A percentile compares a stretch with the other conserved stretches of the same genome.
These are phyloP conservation scores for Paracoccidioides brasiliensis DNA, from an alignment of 2,329 filamentous ascomycete species.

Conservation along the genomic window DNA sequence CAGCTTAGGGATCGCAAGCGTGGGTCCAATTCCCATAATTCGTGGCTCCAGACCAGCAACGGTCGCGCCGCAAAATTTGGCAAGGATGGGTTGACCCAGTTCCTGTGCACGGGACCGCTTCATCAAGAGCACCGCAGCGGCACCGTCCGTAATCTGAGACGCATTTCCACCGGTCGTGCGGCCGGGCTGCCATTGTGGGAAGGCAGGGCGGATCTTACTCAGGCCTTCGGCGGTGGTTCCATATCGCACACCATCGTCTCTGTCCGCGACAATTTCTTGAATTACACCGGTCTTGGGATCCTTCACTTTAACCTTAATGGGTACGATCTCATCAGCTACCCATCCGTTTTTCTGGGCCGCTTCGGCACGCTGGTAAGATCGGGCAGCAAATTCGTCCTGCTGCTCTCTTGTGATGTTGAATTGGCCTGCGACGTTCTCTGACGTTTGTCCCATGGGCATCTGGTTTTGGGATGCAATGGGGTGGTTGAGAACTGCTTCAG, in stretches of 20 bases:
- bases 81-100: slow-evolving; percentile 71
- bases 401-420: slow-evolving; percentile 52
- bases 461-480: slow-evolving; percentile 77
- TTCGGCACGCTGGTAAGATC: slow-evolving; percentile 72
- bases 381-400: slow-evolving; percentile 76
- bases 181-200: slow-evolving; percentile 61
- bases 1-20: slow-evolving; percentile 81
- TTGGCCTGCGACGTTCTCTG: slow-evolving; percentile 82
- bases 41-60: slow-evolving; percentile 75
- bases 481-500: slow-evolving; percentile 60
- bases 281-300: slow-evolving; percentile 79
- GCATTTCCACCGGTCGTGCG: slow-evolving; percentile 88
- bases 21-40: slow-evolving; percentile 86
- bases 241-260: slow-evolving; percentile 72
- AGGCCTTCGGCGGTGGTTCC: slow-evolving; percentile 74
- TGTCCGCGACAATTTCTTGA: slow-evolving; percentile 61
- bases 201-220: slow-evolving; percentile 71
- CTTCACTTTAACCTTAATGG: slow-evolving; percentile 67
- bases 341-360: slow-evolving; percentile 70
- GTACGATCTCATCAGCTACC: slow-evolving; percentile 76
- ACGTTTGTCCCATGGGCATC: slow-evolving; percentile 83
- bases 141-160: slow-evolving; percentile 82
- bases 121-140: slow-evolving; percentile 85
- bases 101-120: slow-evolving; percentile 72
- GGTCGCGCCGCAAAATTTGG: slow-evolving; percentile 75